Percentiles rank a stretch among this genome's conserved stretches.
phyloP scores from a whole-genome alignment of 2,329 filamentous ascomycete species.

The Tolypocladium cylindrosporum region DNA sequence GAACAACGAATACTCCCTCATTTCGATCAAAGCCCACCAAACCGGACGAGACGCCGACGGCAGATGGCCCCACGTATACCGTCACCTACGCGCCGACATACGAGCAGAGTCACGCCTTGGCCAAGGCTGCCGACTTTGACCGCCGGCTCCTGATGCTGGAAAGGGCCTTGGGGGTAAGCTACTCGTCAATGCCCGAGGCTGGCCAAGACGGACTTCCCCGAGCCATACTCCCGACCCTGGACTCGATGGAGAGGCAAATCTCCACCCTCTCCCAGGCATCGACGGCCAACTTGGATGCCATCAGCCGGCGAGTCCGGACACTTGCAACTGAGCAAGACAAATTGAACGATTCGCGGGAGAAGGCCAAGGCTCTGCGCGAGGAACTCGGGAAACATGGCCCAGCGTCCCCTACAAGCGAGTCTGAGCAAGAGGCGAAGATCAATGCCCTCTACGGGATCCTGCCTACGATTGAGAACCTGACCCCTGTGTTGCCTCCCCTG shows the following conservation, averaged over 20 bases:
- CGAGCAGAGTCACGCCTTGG: conserved; percentile 60
- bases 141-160: conserved; percentile 70
- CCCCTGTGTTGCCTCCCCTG: conserved; percentile 75
- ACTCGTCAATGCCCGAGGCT: conserved; percentile 53
- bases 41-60: conserved; percentile 9
- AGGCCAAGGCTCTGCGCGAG: conserved; percentile 52
- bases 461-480: conserved; percentile 76
- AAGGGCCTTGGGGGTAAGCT: conserved; percentile 67
- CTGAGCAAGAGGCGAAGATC: conserved; percentile 75
- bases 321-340: conserved; percentile 64
- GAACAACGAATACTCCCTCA: conserved; percentile 5
- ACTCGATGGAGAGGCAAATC: conserved; percentile 72
- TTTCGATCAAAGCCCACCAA: conserved; percentile 8
- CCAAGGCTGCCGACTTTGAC: conserved; percentile 82
- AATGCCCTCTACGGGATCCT: conserved; percentile 85
- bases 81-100: conserved; percentile 55
- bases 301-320: conserved; percentile 59
- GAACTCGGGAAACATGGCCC: conserved; percentile 39
- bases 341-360: conserved; percentile 54
- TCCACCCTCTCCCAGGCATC: conserved; percentile 63
- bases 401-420: conserved; percentile 34
- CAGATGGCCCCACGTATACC: conserved; percentile 44
- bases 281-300: conserved; percentile 61
- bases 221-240: conserved; percentile 74
- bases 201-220: conserved; percentile 45